Base-by-base conservation (phyloP, 805 yeast genomes). In the Debaryomyces hansenii region DNA sequence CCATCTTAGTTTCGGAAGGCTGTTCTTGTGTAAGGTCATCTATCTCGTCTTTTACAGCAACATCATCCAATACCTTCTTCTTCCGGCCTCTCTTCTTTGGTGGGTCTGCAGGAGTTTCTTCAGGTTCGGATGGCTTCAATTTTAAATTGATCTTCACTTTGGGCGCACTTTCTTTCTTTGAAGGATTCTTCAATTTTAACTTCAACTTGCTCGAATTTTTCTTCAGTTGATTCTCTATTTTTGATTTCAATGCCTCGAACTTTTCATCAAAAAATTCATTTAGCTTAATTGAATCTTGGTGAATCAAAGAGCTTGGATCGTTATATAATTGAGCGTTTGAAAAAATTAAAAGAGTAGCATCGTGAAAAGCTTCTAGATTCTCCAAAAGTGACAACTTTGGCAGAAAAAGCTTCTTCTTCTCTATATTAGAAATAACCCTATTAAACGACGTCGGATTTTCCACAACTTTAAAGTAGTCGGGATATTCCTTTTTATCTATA, bases 311-410 rank as follows among this genome's bases (percentile, higher is more conserved):
- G 1, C 79, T 81, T 43, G 86, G 86, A 49, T 83, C 86, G 63
- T 91, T 92, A 66, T 83, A 92, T 1, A 76, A 63, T 59, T 82
- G 82, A 1, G 97, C 96, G 65, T 94, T 94, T 38, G 73, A 59
- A 68, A 91, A 90, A 11, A 92, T 83, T 43, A 84, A 68, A 24
- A 72, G 67, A 5, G 85, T 72, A 42, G 84, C 85, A 16, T 73
- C 75, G 46, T 77, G 67, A 57, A 90, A 87, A 41, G 75, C 80
- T 32, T 77, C 79, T 47, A 89, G 74, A 34, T 78, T 76, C 3
- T 74, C 70, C 48, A 80, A 46, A 7, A 63, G 42, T 0, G 67
- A 50, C 16, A 46, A 49, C 14, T 55, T 57, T 5, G 60, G 46
- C 9, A 54, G 47, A 42, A 62, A 61, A 8, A 70, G 79, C 27